phyloP scores from a whole-genome alignment of 805 yeast genomes.

The Starmerella potacharoeniae region DNA sequence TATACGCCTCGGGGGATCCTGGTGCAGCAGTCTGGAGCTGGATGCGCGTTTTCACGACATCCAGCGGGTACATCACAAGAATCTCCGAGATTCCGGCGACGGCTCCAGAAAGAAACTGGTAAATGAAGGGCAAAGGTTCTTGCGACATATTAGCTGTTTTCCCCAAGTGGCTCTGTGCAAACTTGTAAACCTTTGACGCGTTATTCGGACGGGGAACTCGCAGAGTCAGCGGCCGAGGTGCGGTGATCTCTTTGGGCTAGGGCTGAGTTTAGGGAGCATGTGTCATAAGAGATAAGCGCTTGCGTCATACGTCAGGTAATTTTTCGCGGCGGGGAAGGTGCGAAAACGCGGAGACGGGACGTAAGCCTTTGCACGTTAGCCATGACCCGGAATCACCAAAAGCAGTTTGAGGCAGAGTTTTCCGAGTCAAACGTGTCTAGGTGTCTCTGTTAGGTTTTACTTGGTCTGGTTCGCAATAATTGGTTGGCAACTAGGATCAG shows the following conservation, averaged over 20 bases:
- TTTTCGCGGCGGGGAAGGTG: not conserved
- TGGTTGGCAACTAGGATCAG: too few species aligned
- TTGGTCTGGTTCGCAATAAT: too few species aligned
- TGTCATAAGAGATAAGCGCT: not conserved
- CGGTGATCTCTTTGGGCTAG: not conserved
- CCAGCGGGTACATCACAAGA: constrained; percentile 90
- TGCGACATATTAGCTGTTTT: not conserved
- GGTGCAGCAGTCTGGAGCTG: constrained; percentile 57
- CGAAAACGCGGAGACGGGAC: not conserved
- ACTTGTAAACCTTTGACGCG: too few species aligned
- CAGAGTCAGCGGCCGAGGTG: not conserved
- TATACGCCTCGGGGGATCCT: constrained; percentile 43
- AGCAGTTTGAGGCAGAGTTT: too few species aligned
- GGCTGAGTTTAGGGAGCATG: not conserved
- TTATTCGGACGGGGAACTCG: not conserved
- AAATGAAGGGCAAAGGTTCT: constrained; percentile 57
- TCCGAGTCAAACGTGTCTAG: too few species aligned
- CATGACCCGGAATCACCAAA: too few species aligned
- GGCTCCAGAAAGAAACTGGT: constrained; percentile 88
- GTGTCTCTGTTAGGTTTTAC: too few species aligned
- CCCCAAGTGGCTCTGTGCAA: not conserved
- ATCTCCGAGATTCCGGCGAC: constrained; percentile 96
- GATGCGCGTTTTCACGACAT: constrained; percentile 93
- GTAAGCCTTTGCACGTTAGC: too few species aligned
- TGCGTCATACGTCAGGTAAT: not conserved